phyloP scores from a whole-genome alignment of 805 yeast species.

The Zygosaccharomyces lentus region DNA sequence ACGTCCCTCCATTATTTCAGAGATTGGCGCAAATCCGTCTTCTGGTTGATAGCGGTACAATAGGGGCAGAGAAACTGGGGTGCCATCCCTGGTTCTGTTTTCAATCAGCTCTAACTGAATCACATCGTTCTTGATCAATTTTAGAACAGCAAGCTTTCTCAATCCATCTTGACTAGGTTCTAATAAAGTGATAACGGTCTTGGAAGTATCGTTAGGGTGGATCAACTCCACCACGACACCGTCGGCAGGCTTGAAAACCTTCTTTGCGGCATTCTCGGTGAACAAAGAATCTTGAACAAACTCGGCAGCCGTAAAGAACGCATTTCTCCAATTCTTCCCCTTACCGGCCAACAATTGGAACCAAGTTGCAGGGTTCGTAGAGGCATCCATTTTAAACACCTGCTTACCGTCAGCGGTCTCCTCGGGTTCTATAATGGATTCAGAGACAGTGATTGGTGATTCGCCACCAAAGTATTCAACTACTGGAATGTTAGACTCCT shows the following conservation, averaged over 20 bases:
- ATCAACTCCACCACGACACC: conserved; percentile 60
- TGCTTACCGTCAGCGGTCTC: conserved; percentile 33
- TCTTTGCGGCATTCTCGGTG: conserved; percentile 71
- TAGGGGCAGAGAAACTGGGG: conserved; percentile 71
- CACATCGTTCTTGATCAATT: conserved; percentile 43
- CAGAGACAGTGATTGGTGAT: conserved; percentile 39
- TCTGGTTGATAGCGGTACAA: conserved; percentile 73
- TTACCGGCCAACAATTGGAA: conserved; percentile 76
- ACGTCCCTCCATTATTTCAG: conserved; percentile 85
- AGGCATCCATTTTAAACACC: conserved; percentile 39
- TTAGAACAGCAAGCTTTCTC: conserved; percentile 62
- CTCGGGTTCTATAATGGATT: conserved; percentile 13
- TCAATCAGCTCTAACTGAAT: conserved; percentile 78
- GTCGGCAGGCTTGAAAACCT: conserved; percentile 71
- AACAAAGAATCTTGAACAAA: conserved; percentile 83
- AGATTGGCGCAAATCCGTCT: conserved; percentile 93
- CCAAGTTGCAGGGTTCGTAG: conserved; percentile 54
- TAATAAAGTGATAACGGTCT: conserved; percentile 57
- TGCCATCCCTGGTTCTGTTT: conserved; percentile 75
- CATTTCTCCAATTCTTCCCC: conserved; percentile 81
- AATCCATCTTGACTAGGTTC: conserved; percentile 71
- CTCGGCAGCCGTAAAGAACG: conserved; percentile 73
- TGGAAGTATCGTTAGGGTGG: conserved; percentile 45
- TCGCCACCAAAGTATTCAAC: conserved; percentile 86
- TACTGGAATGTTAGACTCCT: conserved; percentile 69